Conservation (phyloP, 2,329 filamentous ascomycete genomes). For the Penicillium expansum region DNA sequence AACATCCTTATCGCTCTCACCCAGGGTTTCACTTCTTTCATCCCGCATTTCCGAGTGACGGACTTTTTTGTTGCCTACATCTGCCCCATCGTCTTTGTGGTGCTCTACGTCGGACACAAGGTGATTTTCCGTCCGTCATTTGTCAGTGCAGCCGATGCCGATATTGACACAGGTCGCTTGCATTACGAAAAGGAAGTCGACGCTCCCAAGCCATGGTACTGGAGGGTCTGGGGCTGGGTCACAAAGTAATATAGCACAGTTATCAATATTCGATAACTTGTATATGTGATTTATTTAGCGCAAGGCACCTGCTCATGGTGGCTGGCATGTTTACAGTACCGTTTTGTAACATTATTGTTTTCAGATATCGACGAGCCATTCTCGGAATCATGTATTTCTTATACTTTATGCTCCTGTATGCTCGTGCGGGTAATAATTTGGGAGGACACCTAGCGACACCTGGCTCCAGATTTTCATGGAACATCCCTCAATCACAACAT, state of each 20-base stretch:
- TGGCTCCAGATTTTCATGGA: too few relatives aligned
- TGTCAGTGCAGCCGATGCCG: constrained; percentile 40
- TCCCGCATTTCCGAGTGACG: constrained; percentile 55
- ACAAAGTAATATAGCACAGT: constrained; percentile 8
- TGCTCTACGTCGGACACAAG: constrained; percentile 61
- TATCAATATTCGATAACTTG: not conserved
- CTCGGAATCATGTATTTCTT: not conserved
- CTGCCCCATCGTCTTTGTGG: constrained; percentile 62
- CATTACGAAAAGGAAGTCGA: constrained; percentile 33
- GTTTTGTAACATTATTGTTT: not conserved
- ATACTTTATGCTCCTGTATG: not conserved
- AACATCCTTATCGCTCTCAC: constrained; percentile 63
- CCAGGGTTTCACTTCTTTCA: constrained; percentile 67
- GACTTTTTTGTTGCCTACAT: constrained; percentile 65
- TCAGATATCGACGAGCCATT: not conserved
- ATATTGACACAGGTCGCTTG: constrained; percentile 44
- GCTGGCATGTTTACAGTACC: not conserved
- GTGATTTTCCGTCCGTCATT: constrained; percentile 35
- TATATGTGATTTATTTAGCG: not conserved
- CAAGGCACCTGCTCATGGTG: not conserved
- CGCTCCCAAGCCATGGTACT: constrained; percentile 29
- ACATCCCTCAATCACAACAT: not conserved
- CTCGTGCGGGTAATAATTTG: not conserved
- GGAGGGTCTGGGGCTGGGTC: constrained; percentile 27
- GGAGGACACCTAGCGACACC: not conserved